Base-by-base conservation (phyloP, 225 moss, liverwort and hornwort genomes). In the Ulota crispa region DNA sequence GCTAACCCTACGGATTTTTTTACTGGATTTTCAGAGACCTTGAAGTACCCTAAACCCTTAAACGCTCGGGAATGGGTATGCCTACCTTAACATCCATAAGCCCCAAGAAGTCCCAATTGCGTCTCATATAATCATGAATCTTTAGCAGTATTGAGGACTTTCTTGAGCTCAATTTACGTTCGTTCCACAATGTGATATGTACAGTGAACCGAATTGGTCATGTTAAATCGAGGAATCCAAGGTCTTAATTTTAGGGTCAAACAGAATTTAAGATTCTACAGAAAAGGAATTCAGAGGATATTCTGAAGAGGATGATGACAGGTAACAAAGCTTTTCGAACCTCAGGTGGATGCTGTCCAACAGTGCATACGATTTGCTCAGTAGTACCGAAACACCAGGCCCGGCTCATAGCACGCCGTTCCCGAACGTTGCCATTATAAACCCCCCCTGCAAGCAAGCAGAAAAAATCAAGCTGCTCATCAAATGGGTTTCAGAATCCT, bases 291-390 rank as follows among this genome's bases (percentile, higher is more conserved):
- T 34, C 64, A 50, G 11, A 16, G 21, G 21, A 23, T 2, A 67
- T 67, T 67, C 7, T 11, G 23, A 13, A 67, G 64, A 64, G n/a
- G 62, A 30, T 15, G 43, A 30, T 15, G 45, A 70, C 19, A 2
- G 15, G 24, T 0, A 26, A 37, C 23, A 12, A 19, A 1, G 43
- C 3, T 45, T 45, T 57, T 70, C 32, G 2, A 62, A 89, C 87
- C 83, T 89, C 83, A 28, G 83, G 83, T 6, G 87, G 83, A 67
- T 79, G 77, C 64, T 78, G 83, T 56, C 85, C 80, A 36, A 67
- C 52, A 74, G 82, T 30, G 75, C 89, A 85, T 3, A 80, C 80
- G 18, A 77, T 77, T 80, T 75, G 73, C 39, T 61, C 28, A 41
- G 19, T 23, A 26, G n/a, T 23, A 23, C n/a, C 78, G 47, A 8